Conservation (phyloP, 257 asterid species). For the Solanum sitiens region DNA sequence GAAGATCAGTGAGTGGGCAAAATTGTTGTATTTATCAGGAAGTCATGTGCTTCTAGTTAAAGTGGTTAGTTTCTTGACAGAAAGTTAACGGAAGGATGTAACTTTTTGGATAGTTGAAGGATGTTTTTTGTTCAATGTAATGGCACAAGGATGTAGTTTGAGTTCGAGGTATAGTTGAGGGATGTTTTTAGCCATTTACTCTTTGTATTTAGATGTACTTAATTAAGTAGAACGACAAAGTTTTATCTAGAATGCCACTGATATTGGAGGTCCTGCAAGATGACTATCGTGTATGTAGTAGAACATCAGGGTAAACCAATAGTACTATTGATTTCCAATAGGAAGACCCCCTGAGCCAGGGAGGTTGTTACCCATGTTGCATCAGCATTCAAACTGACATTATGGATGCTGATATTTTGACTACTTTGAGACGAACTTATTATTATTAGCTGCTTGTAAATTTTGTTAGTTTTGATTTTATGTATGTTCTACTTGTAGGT, state of each 20-base stretch:
- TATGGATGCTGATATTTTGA: not conserved
- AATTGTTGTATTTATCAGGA: too few species aligned
- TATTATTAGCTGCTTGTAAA: not conserved
- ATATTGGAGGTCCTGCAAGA: not conserved
- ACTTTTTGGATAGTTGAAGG: too few species aligned
- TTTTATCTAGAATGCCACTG: not conserved
- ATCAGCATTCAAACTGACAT: not conserved
- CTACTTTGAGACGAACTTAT: not conserved
- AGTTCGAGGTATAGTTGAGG: too few species aligned
- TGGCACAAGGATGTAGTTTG: too few species aligned
- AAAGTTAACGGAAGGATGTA: too few species aligned
- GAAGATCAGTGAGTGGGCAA: too few species aligned
- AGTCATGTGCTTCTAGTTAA: too few species aligned
- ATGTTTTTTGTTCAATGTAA: too few species aligned
- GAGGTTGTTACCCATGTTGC: not conserved
- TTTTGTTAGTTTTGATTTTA: not conserved
- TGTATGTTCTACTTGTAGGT: slow-evolving; percentile 32
- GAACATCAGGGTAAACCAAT: not conserved
- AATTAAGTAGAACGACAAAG: not conserved
- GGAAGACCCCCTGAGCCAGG: not conserved
- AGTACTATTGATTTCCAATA: not conserved
- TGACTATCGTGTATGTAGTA: not conserved
- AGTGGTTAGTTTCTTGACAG: too few species aligned
- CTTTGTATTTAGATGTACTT: not conserved
- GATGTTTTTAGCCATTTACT: too few species aligned